Evolutionary conservation across 345 rosid genomes (phyloP).

Genomic region (Rhodamnia argentea): DNA sequence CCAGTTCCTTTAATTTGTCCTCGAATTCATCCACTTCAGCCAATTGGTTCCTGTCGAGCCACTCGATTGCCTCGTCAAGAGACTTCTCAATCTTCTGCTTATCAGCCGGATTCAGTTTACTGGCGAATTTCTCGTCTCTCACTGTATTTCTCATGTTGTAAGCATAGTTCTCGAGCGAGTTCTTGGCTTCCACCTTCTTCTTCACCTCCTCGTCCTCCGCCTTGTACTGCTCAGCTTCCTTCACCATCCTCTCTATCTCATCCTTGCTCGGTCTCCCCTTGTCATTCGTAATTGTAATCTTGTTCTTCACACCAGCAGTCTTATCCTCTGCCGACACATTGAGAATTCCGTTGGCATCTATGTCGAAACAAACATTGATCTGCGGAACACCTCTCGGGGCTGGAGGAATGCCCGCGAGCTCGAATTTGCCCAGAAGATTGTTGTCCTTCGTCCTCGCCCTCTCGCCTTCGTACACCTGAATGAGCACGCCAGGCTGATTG

Average conservation of each 20-base stretch:
- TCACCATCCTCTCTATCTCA: constrained; percentile 4
- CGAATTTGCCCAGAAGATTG: not conserved
- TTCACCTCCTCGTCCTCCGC: constrained; percentile 12
- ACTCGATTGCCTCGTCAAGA: constrained; percentile 1
- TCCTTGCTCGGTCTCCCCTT: constrained; percentile 1
- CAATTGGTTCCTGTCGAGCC: constrained; percentile 4
- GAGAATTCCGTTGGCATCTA: not conserved
- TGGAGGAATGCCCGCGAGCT: not conserved
- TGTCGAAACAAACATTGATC: not conserved
- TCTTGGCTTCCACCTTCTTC: constrained; percentile 14
- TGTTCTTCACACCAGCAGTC: not conserved
- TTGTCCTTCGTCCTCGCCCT: not conserved
- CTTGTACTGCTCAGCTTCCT: constrained; percentile 9
- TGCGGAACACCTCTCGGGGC: not conserved
- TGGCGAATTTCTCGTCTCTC: constrained; percentile 4
- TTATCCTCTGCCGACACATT: not conserved
- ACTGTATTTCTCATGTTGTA: constrained; percentile 9
- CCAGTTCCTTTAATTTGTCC: constrained; percentile 4
- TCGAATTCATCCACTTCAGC: constrained; percentile 2
- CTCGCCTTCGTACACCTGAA: not conserved
- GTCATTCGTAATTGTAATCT: not conserved
- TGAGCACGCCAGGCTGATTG: not conserved
- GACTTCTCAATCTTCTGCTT: constrained; percentile 11
- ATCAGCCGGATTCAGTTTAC: not conserved
- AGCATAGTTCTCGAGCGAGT: constrained; percentile 7